Evolutionary conservation across 805 yeast genomes (phyloP).

Genomic region (Ogataea ramenticola): DNA sequence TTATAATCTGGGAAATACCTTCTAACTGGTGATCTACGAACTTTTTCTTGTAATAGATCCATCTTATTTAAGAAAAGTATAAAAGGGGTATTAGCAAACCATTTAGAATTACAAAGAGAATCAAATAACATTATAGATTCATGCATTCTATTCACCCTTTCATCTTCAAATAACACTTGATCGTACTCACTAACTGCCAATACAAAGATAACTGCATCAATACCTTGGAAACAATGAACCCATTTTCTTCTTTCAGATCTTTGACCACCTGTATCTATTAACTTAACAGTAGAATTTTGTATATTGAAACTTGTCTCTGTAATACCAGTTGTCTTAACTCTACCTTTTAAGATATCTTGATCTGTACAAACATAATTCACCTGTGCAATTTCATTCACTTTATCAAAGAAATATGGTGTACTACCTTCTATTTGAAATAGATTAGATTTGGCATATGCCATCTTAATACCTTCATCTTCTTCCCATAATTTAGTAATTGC

Average conservation of each 20-base stretch:
- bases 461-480: constrained; percentile 57
- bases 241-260: constrained; percentile 86
- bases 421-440: constrained; percentile 83
- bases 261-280: constrained; percentile 96
- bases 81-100: constrained; percentile 83
- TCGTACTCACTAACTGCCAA: constrained; percentile 90
- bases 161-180: constrained; percentile 86
- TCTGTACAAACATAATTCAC: constrained; percentile 65
- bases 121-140: constrained; percentile 84
- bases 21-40: constrained; percentile 56
- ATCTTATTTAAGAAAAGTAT: constrained; percentile 85
- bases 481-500: constrained; percentile 70
- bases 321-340: constrained; percentile 94
- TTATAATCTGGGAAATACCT: constrained; percentile 72
- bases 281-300: constrained; percentile 56
- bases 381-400: constrained; percentile 57
- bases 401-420: constrained; percentile 73
- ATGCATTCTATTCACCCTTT: constrained; percentile 79
- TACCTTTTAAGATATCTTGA: constrained; percentile 79
- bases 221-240: constrained; percentile 91
- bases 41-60: constrained; percentile 71
- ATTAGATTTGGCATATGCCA: constrained; percentile 53
- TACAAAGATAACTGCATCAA: constrained; percentile 82
- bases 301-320: constrained; percentile 78
- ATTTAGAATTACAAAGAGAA: constrained; percentile 72